Base-by-base conservation (phyloP, 2,329 filamentous ascomycete genomes). In the Lachnellula hyalina region DNA sequence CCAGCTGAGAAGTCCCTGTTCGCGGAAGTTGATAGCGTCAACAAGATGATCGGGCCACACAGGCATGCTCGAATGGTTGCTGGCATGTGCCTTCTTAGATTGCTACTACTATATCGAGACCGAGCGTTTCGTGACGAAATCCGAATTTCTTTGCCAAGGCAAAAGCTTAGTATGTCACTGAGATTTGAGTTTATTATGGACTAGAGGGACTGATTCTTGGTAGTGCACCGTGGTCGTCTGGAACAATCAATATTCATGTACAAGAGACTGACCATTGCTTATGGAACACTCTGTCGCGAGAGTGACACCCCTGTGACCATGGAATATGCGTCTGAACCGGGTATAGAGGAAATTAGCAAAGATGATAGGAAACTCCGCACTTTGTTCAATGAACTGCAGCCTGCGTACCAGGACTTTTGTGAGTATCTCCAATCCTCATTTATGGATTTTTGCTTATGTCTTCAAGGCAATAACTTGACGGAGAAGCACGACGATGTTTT, bases 211-310 rank as follows among this genome's bases (percentile, higher is more conserved):
- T 55, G n/a, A 54, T 42, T 38, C 23, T 35, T 14, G 1, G 46
- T 35, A 56, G 60, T 51, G 34, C 60, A 60, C 45, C 58, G 56
- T 47, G 46, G 35, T 17, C 55, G 60, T 21, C 44, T 57, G 1
- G 60, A 57, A 32, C 55, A 61, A 23, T 56, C 54, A 12, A 53
- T 49, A 9, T 62, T 53, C 21, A 61, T 62, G 52, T 62, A 62
- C 12, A 55, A 49, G 19, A 49, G 59, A 51, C 35, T 62, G 17
- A 54, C 60, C 7, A 47, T 59, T 21, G 47, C 58, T 7, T 62
- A 55, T 17, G 52, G 54, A 17, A 52, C 54, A 28, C 48, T 62
- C 21, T 62, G 60, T 34, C 54, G 60, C 8, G 60, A 58, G 1
- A 38, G 57, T 1, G 53, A 61, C 11, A 55, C 60, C 12, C 60